Evolutionary conservation across 495 filamentous ascomycete genomes (phyloP).

Genomic region (Aspergillus leporis): DNA sequence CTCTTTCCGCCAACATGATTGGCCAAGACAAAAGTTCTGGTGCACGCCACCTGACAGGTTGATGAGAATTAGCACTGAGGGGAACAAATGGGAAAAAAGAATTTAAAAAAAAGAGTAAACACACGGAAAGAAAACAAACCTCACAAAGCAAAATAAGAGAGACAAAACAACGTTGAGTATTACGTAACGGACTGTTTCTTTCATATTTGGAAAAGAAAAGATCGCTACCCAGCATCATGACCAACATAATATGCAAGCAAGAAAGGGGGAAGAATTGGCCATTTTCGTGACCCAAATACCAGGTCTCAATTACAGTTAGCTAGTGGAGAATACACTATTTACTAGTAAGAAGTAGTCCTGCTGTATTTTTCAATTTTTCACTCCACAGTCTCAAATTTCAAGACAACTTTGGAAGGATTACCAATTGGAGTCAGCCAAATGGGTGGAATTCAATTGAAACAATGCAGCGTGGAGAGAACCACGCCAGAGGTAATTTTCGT

Average conservation of each 20-base stretch:
- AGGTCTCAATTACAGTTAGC: not conserved
- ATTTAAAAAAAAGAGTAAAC: not conserved
- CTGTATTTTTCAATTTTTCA: not conserved
- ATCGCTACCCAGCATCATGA: not conserved
- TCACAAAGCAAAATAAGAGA: not conserved
- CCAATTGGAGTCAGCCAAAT: not conserved
- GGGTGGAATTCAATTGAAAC: not conserved
- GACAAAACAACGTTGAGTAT: not conserved
- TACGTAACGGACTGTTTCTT: not conserved
- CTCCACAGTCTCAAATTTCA: not conserved
- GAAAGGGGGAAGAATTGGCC: not conserved
- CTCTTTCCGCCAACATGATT: slow-evolving; percentile 10
- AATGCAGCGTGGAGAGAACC: not conserved
- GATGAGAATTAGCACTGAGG: not conserved
- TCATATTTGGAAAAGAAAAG: not conserved
- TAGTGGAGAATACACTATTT: not conserved
- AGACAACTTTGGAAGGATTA: not conserved
- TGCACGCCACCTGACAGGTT: slow-evolving; percentile 19
- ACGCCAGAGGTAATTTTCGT: slow-evolving; percentile 9
- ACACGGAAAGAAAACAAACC: not conserved
- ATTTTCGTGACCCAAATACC: not conserved
- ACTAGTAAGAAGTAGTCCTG: not conserved
- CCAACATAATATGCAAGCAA: not conserved
- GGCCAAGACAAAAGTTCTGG: slow-evolving; percentile 5
- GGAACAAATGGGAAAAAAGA: not conserved